A percentile compares a stretch with the other conserved stretches of the same genome.
phyloP scores from a whole-genome alignment of 306 rosid genomes.

The Sindora glabra region DNA sequence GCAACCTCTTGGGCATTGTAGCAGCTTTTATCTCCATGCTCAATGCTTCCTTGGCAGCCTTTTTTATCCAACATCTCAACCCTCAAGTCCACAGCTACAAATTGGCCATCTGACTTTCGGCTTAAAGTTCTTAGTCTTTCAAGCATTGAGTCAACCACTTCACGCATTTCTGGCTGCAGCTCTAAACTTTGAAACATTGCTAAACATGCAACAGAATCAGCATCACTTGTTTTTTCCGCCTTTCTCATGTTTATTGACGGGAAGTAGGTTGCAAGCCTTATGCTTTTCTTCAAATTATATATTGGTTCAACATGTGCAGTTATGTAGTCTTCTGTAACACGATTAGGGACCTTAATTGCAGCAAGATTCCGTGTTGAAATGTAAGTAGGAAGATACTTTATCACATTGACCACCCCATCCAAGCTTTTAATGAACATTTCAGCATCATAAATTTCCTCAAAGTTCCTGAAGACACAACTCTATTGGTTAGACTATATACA shows the following conservation, averaged over 20 bases:
- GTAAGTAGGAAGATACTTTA: slow-evolving; percentile 53
- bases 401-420: slow-evolving; percentile 77
- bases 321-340: slow-evolving; percentile 80
- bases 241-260: slow-evolving; percentile 89
- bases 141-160: slow-evolving; percentile 75
- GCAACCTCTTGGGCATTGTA: slow-evolving; percentile 76
- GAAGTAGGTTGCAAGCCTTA: slow-evolving; percentile 87
- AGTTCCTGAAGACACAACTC: slow-evolving; percentile 50
- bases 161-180: slow-evolving; percentile 67
- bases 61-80: slow-evolving; percentile 70
- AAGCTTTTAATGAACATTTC: slow-evolving; percentile 62
- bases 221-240: slow-evolving; percentile 35
- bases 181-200: slow-evolving; percentile 92
- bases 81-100: slow-evolving; percentile 83
- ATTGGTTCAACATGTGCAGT: slow-evolving; percentile 68
- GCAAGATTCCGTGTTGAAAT: slow-evolving; percentile 64
- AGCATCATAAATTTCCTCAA: slow-evolving; percentile 76
- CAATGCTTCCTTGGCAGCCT: slow-evolving; percentile 66
- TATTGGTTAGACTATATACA: not conserved
- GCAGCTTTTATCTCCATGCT: slow-evolving; percentile 63
- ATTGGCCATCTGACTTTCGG: slow-evolving; percentile 80
- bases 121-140: slow-evolving; percentile 77
- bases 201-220: slow-evolving; percentile 72
- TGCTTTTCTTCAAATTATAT: slow-evolving; percentile 57
- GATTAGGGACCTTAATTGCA: slow-evolving; percentile 83